Conservation (phyloP, 2,329 filamentous ascomycete genomes). For the Spiromastix sp. region DNA sequence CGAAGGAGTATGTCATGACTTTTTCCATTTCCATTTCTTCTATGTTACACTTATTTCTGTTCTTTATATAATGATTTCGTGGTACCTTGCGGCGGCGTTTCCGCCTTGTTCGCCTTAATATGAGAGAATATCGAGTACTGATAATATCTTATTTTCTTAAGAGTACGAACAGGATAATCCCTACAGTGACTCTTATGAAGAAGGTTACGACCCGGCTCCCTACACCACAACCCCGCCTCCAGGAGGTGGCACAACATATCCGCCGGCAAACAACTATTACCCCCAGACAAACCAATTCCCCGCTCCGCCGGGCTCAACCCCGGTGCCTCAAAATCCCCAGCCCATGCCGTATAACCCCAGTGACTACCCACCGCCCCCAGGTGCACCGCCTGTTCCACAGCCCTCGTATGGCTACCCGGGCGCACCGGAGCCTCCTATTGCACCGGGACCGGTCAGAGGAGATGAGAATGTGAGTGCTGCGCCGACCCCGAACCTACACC, state of each 20-base stretch:
- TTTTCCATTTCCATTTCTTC: neutral
- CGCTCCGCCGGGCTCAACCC: conserved; percentile 29
- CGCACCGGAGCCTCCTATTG: conserved; percentile 27
- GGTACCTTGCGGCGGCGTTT: no score
- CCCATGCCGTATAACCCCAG: conserved; percentile 24
- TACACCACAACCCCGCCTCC: conserved; percentile 28
- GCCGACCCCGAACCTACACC: conserved; percentile 17
- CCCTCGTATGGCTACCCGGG: conserved; percentile 27
- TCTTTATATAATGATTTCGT: conserved; percentile 6
- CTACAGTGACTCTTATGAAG: conserved; percentile 30
- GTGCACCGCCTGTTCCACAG: conserved; percentile 26
- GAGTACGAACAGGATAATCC: conserved; percentile 20
- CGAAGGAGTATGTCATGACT: conserved; percentile 20
- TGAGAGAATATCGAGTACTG: no score
- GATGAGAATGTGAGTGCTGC: conserved; percentile 43
- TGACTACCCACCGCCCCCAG: conserved; percentile 34
- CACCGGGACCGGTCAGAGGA: conserved; percentile 26
- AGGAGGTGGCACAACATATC: conserved; percentile 17
- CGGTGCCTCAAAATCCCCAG: conserved; percentile 11
- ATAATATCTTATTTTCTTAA: conserved; percentile 12
- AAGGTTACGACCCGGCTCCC: conserved; percentile 29
- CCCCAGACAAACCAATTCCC: conserved; percentile 32
- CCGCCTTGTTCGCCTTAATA: no score
- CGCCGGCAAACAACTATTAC: conserved; percentile 28
- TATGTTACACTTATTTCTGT: neutral